These are phyloP conservation scores for Cicer yamashitae DNA, from an alignment of 306 rosid species.

Conservation along the genomic window DNA sequence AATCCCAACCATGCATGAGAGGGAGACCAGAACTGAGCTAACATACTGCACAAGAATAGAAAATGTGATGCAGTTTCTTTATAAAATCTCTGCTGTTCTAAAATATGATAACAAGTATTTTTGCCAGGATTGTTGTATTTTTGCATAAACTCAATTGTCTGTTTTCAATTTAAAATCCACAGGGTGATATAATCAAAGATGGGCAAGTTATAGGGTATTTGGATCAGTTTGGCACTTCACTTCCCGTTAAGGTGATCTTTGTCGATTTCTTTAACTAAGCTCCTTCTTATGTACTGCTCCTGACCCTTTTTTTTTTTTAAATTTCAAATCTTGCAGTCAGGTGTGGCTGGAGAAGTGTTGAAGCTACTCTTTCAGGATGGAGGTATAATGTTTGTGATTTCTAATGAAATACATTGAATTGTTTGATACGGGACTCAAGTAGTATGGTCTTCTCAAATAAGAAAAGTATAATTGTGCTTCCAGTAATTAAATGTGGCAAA, in stretches of 20 bases:
- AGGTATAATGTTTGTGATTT: conserved; percentile 61
- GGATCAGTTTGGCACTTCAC: conserved; percentile 89
- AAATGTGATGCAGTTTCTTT: neutral
- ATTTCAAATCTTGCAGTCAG: conserved; percentile 73
- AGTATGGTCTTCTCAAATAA: conserved; percentile 27
- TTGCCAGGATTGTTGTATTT: neutral
- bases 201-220: conserved; percentile 93
- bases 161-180: conserved; percentile 45
- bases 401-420: conserved; percentile 6
- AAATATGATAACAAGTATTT: neutral
- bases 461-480: neutral
- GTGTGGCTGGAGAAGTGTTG: conserved; percentile 85
- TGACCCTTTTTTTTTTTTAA: conserved; percentile 51
- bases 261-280: conserved; percentile 33
- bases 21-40: neutral
- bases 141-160: conserved; percentile 25
- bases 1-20: neutral
- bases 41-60: neutral
- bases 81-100: neutral
- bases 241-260: conserved; percentile 82
- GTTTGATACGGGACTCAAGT: conserved; percentile 12
- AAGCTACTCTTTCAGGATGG: conserved; percentile 86
- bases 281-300: conserved; percentile 33
- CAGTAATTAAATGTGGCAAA: conserved; percentile 23
- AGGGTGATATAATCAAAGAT: conserved; percentile 88